phyloP scores from a whole-genome alignment of 495 filamentous ascomycete genomes.

The Choiromyces venosus region DNA sequence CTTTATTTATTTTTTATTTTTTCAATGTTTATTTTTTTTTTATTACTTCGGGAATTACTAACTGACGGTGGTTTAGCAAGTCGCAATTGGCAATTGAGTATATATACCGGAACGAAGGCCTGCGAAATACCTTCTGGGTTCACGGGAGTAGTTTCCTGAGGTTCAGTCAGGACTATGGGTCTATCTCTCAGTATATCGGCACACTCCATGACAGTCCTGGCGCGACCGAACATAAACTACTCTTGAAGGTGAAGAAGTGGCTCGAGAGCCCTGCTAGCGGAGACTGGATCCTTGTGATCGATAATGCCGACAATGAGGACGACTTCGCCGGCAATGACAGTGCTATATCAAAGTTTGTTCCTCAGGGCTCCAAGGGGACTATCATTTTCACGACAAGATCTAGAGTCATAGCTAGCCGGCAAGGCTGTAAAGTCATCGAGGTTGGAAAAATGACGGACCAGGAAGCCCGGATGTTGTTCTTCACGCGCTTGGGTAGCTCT shows the following conservation, averaged over 20 bases:
- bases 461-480: not conserved
- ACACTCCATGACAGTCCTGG: too few species aligned
- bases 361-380: conserved; percentile 17
- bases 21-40: not conserved
- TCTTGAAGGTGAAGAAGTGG: conserved; percentile 9
- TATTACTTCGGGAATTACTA: conserved; percentile 5
- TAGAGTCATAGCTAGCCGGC: not conserved
- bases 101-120: conserved; percentile 35
- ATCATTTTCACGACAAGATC: conserved; percentile 18
- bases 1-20: conserved; percentile 31
- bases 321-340: not conserved
- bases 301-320: conserved; percentile 43
- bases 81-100: conserved; percentile 51
- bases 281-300: conserved; percentile 42
- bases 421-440: not conserved
- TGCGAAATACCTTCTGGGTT: conserved; percentile 45
- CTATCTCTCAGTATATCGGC: conserved; percentile 41
- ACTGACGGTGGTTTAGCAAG: conserved; percentile 41
- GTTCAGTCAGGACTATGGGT: conserved; percentile 45
- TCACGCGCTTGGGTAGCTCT: not conserved
- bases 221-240: conserved; percentile 10
- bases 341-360: conserved; percentile 14
- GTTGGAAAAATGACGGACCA: not conserved
- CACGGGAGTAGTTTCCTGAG: conserved; percentile 37
- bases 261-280: conserved; percentile 21